phyloP scores from a whole-genome alignment of 371 early-diverging fungal species.

The Lichtheimia corymbifera region DNA sequence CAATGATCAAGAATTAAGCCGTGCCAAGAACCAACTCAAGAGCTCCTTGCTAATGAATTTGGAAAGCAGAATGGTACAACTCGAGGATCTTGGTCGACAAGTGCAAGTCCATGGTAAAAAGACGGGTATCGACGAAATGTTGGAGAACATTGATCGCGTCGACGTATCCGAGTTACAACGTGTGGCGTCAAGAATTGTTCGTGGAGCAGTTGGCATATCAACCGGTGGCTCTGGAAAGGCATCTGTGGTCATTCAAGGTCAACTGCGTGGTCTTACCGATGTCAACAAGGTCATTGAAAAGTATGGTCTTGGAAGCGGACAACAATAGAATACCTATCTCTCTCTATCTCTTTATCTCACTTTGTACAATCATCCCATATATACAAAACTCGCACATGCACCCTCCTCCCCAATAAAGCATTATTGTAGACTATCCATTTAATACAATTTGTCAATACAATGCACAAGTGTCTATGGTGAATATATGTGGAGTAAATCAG shows the following conservation, averaged over 20 bases:
- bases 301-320: constrained; percentile 35
- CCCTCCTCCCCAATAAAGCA: too few relatives aligned
- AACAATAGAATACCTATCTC: background rate
- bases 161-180: constrained; percentile 71
- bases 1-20: constrained; percentile 63
- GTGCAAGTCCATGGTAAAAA: constrained; percentile 80
- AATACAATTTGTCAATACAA: too few relatives aligned
- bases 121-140: constrained; percentile 78
- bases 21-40: constrained; percentile 96
- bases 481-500: too few relatives aligned
- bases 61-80: constrained; percentile 88
- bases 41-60: constrained; percentile 90
- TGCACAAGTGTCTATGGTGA: too few relatives aligned
- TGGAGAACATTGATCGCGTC: constrained; percentile 72
- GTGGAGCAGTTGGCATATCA: constrained; percentile 52
- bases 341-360: too few relatives aligned
- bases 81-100: constrained; percentile 95
- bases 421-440: too few relatives aligned
- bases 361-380: too few relatives aligned
- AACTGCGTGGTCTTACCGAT: constrained; percentile 45
- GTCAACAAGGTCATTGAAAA: constrained; percentile 45
- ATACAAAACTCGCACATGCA: too few relatives aligned
- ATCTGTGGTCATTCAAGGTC: constrained; percentile 57
- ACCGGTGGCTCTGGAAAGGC: constrained; percentile 62
- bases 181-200: constrained; percentile 61